Evolutionary conservation across 2,329 filamentous ascomycete genomes (phyloP).

Genomic region (Ceratocystis cacaofunesta): DNA sequence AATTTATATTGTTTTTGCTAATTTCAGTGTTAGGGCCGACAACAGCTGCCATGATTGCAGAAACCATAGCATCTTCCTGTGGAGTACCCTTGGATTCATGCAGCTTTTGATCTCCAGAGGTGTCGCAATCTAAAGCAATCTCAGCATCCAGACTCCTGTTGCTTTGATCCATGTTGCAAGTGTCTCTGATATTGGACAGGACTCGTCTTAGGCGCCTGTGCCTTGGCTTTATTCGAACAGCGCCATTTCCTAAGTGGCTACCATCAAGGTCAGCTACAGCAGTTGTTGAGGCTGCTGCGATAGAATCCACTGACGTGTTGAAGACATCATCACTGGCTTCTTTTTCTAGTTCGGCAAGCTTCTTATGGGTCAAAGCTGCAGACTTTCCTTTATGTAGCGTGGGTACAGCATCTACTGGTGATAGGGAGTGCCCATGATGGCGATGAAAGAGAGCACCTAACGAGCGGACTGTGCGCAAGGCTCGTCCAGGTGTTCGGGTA

Average conservation of each 20-base stretch:
- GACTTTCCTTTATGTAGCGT: not conserved
- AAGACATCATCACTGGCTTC: not conserved
- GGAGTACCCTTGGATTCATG: not conserved
- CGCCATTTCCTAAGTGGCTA: not conserved
- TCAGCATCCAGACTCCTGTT: not conserved
- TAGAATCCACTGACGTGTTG: conserved; percentile 7
- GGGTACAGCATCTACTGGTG: not conserved
- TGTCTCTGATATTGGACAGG: conserved; percentile 10
- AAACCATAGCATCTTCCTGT: not conserved
- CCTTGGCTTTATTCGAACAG: not conserved
- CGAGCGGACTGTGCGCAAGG: conserved; percentile 12
- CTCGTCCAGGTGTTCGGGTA: conserved; percentile 6
- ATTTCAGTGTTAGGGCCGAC: not conserved
- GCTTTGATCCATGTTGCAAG: not conserved
- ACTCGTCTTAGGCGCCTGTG: conserved; percentile 11
- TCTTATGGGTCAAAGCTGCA: not conserved
- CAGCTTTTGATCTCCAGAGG: not conserved
- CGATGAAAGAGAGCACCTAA: conserved; percentile 14
- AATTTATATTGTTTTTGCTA: not conserved
- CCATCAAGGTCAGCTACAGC: conserved; percentile 4
- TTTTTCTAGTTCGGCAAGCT: not conserved
- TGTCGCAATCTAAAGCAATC: not conserved
- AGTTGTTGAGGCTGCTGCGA: conserved; percentile 3
- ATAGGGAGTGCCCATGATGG: conserved; percentile 1
- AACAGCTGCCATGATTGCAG: not conserved